Conservation (phyloP, 345 rosid genomes). For the Moricandia arvensis region DNA sequence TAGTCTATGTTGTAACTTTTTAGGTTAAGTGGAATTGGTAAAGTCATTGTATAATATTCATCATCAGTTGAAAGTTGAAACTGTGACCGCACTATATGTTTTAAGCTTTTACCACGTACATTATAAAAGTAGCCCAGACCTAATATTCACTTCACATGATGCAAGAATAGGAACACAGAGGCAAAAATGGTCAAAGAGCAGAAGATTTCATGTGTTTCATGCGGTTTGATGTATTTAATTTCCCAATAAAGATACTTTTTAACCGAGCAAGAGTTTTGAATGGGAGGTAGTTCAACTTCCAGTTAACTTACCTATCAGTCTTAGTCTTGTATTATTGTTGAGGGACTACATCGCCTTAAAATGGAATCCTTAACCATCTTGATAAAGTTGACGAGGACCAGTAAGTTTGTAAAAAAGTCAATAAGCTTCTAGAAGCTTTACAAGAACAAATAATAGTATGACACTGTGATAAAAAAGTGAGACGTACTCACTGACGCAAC, state of each 20-base stretch:
- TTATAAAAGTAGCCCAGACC: too few species aligned
- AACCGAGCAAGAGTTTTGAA: background rate
- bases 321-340: background rate
- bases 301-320: background rate
- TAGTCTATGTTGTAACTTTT: background rate
- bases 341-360: background rate
- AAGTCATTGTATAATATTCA: background rate
- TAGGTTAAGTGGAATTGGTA: background rate
- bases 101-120: background rate
- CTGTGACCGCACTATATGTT: background rate
- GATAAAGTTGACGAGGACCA: background rate
- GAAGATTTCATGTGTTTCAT: background rate
- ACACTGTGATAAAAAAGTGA: background rate
- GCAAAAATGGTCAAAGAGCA: background rate
- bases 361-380: background rate
- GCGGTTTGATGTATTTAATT: background rate
- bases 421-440: background rate
- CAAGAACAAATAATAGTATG: background rate
- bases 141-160: too few species aligned
- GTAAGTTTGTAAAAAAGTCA: background rate
- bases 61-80: background rate
- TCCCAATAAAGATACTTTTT: background rate
- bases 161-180: too few species aligned
- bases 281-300: background rate
- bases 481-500: conserved; percentile 27